Percentiles rank a stretch among this genome's conserved stretches.
Evolutionary conservation across 2,329 filamentous ascomycete genomes (phyloP).

Genomic region (Epicoccum nigrum): DNA sequence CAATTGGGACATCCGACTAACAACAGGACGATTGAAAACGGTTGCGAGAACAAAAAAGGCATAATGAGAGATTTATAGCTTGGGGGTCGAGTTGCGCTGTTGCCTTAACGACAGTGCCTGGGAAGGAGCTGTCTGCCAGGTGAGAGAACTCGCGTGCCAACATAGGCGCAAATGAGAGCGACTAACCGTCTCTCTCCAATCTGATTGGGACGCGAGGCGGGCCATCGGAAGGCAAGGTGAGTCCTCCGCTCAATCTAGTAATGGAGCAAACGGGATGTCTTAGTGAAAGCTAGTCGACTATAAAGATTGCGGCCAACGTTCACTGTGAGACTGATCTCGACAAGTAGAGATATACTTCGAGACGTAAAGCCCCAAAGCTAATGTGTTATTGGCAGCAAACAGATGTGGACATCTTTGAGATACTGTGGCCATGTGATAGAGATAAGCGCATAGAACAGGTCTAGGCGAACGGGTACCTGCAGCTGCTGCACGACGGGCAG

Average conservation of each 20-base stretch:
- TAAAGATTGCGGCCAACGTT: too few relatives aligned
- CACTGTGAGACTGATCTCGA: too few relatives aligned
- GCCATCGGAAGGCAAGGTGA: not conserved
- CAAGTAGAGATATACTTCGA: too few relatives aligned
- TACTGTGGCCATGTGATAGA: too few relatives aligned
- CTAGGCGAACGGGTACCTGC: not conserved
- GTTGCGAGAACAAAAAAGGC: too few relatives aligned
- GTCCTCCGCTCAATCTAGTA: not conserved
- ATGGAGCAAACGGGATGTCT: constrained; percentile 1
- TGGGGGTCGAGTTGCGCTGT: not conserved
- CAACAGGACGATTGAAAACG: not conserved
- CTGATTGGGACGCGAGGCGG: constrained; percentile 1
- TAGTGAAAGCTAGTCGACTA: too few relatives aligned
- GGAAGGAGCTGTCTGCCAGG: constrained; percentile 9
- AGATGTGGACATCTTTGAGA: too few relatives aligned
- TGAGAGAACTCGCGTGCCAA: not conserved
- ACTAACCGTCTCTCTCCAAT: not conserved
- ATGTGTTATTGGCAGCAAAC: too few relatives aligned
- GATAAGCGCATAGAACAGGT: not conserved
- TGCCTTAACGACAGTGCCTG: constrained; percentile 12
- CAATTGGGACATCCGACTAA: not conserved
- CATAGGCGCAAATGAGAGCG: not conserved
- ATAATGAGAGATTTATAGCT: constrained; percentile 4
- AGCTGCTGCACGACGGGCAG: not conserved
- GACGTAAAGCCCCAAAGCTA: too few relatives aligned